phyloP scores from a whole-genome alignment of 345 rosid species.

The Eucalyptus dawsonii region DNA sequence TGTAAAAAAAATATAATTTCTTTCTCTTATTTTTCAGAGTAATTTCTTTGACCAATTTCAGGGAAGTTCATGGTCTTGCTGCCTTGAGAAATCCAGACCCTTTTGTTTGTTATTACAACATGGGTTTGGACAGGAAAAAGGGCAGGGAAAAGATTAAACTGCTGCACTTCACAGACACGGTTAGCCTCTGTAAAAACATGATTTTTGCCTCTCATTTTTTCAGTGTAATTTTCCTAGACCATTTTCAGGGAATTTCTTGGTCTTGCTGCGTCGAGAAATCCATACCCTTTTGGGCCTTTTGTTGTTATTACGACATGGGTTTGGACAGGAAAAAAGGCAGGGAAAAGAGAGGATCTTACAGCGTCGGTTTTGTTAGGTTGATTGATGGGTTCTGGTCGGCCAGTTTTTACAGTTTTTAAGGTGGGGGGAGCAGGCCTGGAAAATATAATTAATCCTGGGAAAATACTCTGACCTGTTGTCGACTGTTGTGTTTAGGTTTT shows the following conservation, averaged over 20 bases:
- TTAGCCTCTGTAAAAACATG: not conserved
- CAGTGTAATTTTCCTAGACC: not conserved
- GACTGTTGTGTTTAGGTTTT: not conserved
- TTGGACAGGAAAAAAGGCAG: not conserved
- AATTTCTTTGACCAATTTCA: not conserved
- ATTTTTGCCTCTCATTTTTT: not conserved
- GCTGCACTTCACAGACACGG: not conserved
- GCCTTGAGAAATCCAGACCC: not conserved
- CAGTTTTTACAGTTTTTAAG: not conserved
- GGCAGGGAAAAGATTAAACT: not conserved
- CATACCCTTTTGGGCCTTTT: not conserved
- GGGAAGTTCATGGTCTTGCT: not conserved
- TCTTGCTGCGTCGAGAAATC: not conserved
- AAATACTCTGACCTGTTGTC: not conserved
- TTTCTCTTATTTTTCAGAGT: not conserved
- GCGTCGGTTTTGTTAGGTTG: not conserved
- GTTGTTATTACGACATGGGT: not conserved
- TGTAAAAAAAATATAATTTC: not conserved
- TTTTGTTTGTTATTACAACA: not conserved
- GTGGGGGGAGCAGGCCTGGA: not conserved
- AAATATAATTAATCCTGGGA: not conserved
- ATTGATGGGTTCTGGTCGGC: not conserved
- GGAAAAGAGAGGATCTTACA: not conserved
- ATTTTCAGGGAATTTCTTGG: not conserved
- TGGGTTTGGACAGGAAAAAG: not conserved